A percentile compares a stretch with the other conserved stretches of the same genome.
Evolutionary conservation across 129 eudicot species (phyloP).

Genomic region (Flaveria brownii): DNA sequence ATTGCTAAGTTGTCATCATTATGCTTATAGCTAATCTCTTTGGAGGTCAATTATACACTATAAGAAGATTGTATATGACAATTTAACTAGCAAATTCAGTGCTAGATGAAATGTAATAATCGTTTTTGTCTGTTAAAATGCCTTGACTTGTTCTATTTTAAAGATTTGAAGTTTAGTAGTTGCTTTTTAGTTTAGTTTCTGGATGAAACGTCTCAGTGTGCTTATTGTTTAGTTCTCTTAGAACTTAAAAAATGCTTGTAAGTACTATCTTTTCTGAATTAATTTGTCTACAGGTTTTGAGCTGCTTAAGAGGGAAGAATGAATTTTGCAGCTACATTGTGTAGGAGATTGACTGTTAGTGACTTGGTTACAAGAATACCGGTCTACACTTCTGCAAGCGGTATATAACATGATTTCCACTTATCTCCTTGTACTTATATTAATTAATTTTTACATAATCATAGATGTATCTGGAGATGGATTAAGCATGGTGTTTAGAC

Average conservation of each 20-base stretch:
- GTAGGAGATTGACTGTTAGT: conserved; percentile 63
- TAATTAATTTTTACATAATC: background rate
- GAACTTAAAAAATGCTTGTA: background rate
- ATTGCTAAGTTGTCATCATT: background rate
- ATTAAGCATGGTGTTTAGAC: conserved; percentile 68
- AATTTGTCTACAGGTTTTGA: conserved; percentile 28
- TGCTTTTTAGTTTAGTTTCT: background rate
- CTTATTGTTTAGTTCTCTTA: background rate
- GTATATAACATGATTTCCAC: conserved; percentile 33
- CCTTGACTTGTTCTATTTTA: background rate
- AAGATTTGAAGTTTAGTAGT: background rate
- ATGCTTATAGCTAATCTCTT: too few species aligned
- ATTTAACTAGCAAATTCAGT: background rate
- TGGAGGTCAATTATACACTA: background rate
- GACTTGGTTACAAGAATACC: conserved; percentile 58
- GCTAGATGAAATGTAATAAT: background rate
- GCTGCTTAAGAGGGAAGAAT: conserved; percentile 36
- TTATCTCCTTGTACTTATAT: conserved; percentile 13
- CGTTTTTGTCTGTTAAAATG: background rate
- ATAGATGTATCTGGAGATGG: conserved; percentile 81
- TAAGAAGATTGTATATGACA: background rate
- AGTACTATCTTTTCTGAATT: conserved; percentile 12
- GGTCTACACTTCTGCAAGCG: conserved; percentile 64
- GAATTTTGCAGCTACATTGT: conserved; percentile 66
- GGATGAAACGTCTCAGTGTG: background rate